Evolutionary conservation across 2,329 filamentous ascomycete genomes (phyloP), one percentile per base, ranked within the genome.

Genomic region (Hypomyces rosellus): DNA sequence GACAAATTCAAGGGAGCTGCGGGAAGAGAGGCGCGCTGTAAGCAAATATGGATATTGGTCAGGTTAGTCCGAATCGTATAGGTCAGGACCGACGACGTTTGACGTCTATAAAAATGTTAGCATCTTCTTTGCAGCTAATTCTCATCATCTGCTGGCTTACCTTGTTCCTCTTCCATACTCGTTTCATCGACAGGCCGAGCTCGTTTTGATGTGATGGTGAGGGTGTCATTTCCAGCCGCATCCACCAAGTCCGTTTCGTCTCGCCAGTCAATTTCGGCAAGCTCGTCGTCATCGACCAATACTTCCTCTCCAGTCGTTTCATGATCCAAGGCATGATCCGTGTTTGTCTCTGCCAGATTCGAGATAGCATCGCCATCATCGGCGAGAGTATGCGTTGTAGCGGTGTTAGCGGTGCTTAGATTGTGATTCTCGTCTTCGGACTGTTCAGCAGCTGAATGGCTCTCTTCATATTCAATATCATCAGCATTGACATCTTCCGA

Each of bases 371-470:
- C 64, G 36, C 61, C 65, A 34, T 66, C 63, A 41, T 63, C 67
- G 45, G 61, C 57, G 34, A 68, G 54, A 5, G 65, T 68, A 25
- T 63, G 59, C 14, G 65, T 67, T 16, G 64, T 65, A 49, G 63
- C 65, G 22, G 62, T 60, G 41, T 58, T 52, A n/a, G 54, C 52
- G 22, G 57, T 56, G 34, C 48, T 54, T 11, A 56, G n/a, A 36
- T 57, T 44, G 14, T 52, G 52, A 25, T 55, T 50, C 34, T 58
- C 58, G 30, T 59, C 54, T 14, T 54, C 48, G 18, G 51, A 45
- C 13, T 50, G 43, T 18, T 45, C 39, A 12, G 38, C 34, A 39
- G 48, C 30, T 16, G 25, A 30, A 25, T n/a, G 13, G 22, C 25
- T 25, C 22, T 46, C 46, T 15, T 55, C 51, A n/a, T 53, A 52